These are phyloP conservation scores for Emmonsiellopsis sp. DNA, from an alignment of 2,329 filamentous ascomycete species.

Conservation along the genomic window DNA sequence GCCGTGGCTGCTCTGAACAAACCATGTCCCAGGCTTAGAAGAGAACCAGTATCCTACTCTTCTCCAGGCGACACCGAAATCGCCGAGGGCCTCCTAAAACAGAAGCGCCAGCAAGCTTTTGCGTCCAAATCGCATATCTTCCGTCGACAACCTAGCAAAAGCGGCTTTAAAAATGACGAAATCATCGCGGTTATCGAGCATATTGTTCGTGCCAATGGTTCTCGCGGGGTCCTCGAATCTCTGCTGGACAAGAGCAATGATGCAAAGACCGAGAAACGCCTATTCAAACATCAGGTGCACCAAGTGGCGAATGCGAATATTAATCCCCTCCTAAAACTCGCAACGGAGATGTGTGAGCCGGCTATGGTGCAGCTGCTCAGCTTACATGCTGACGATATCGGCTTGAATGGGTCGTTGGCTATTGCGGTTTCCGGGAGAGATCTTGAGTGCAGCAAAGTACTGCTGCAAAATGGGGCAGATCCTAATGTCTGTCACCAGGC, in stretches of 20 bases:
- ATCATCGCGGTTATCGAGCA: constrained; percentile 12
- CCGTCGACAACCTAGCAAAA: constrained; percentile 12
- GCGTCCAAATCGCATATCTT: constrained; percentile 14
- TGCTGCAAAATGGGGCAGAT: constrained; percentile 12
- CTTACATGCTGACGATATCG: constrained; percentile 6
- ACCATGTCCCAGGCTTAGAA: constrained; percentile 2
- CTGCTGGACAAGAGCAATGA: constrained; percentile 10
- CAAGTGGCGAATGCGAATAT: constrained; percentile 3
- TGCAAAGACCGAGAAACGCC: constrained; percentile 8
- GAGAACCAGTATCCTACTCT: constrained; percentile 4
- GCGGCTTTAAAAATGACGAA: constrained; percentile 10
- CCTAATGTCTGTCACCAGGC: constrained; percentile 9
- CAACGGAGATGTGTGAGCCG: constrained; percentile 6
- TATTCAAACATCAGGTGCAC: constrained; percentile 8
- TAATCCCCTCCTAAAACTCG: constrained; percentile 6
- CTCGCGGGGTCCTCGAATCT: constrained; percentile 10
- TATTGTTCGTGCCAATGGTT: constrained; percentile 7
- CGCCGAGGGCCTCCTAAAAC: constrained; percentile 9
- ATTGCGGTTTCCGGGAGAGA: constrained; percentile 5
- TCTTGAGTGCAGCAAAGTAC: constrained; percentile 8
- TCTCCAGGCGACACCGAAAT: constrained; percentile 6
- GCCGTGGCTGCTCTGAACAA: constrained; percentile 7
- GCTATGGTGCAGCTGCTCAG: constrained; percentile 10
- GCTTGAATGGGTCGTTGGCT: constrained; percentile 7
- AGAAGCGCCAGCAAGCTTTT: constrained; percentile 11